phyloP scores from a whole-genome alignment of 164 flowering plant species.

The Kalanchoe fedtschenkoi region DNA sequence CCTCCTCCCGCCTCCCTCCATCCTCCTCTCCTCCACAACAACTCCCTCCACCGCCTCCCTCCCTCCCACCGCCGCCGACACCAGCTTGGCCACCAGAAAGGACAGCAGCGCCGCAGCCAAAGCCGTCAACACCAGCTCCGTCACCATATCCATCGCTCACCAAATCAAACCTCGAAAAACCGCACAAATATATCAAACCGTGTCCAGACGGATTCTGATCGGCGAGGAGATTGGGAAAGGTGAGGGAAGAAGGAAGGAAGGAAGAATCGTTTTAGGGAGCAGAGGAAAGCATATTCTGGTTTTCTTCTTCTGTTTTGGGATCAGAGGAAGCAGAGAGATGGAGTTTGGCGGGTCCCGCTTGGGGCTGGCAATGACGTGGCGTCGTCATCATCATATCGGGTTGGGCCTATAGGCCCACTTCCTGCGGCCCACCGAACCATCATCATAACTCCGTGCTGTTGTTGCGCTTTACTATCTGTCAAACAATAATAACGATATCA shows the following conservation, averaged over 20 bases:
- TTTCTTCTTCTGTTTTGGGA: not conserved
- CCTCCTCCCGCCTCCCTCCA: not conserved
- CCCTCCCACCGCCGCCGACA: not conserved
- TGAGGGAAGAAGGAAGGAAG: not conserved
- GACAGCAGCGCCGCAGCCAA: not conserved
- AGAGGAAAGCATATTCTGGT: constrained; percentile 2
- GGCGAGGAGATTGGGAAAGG: not conserved
- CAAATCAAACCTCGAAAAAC: not conserved
- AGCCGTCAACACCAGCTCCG: not conserved
- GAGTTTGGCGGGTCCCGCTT: no score
- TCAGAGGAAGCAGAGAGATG: not conserved
- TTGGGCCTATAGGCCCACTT: no score
- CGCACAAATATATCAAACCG: not conserved
- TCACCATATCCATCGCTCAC: not conserved
- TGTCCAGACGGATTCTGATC: not conserved
- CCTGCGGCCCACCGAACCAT: no score
- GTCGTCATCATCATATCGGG: no score
- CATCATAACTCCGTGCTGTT: no score
- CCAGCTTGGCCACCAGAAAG: not conserved
- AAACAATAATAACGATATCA: no score
- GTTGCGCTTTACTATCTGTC: no score
- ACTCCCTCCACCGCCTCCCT: not conserved
- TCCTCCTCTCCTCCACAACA: no score
- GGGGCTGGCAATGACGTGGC: no score
- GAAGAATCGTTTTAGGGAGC: not conserved